A percentile compares a stretch with the other conserved stretches of the same genome.
These are phyloP conservation scores for Datisca glomerata DNA, from an alignment of 306 rosid genomes.

Conservation along the genomic window DNA sequence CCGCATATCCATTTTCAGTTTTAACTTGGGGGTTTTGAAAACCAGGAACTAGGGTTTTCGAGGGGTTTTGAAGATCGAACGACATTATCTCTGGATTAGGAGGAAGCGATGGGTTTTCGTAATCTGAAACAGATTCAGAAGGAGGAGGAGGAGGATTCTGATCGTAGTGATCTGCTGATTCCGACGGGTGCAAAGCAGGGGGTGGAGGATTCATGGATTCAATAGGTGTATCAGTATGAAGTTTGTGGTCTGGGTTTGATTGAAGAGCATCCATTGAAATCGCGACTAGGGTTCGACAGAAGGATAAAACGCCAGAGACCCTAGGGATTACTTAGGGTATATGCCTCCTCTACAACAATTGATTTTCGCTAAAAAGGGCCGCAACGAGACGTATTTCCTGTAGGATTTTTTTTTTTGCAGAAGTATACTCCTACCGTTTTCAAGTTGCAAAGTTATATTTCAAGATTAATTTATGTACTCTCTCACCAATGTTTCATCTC, in stretches of 20 bases:
- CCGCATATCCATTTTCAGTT: conserved; percentile 5
- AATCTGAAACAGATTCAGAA: conserved; percentile 1
- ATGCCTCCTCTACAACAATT: not conserved
- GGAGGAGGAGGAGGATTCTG: conserved; percentile 11
- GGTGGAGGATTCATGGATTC: conserved; percentile 24
- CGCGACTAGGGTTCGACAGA: conserved; percentile 1
- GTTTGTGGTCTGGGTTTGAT: conserved; percentile 19
- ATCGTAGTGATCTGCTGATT: conserved; percentile 15
- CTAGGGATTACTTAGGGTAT: not conserved
- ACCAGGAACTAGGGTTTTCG: conserved; percentile 11
- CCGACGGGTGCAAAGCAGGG: conserved; percentile 16
- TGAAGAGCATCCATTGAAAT: conserved; percentile 46
- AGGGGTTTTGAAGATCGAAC: conserved; percentile 6
- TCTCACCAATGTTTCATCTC: too few relatives aligned
- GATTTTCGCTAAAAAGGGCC: too few relatives aligned
- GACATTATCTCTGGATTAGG: not conserved
- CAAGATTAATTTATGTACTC: not conserved
- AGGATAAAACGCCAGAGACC: not conserved
- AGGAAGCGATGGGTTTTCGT: not conserved
- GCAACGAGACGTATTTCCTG: too few relatives aligned
- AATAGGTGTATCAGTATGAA: not conserved
- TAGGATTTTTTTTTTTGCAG: not conserved
- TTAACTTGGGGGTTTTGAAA: conserved; percentile 5
- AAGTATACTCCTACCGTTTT: not conserved
- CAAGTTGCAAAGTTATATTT: not conserved